These are phyloP conservation scores for Solanum tarijense DNA, from an alignment of 257 asterid species.

Conservation along the genomic window DNA sequence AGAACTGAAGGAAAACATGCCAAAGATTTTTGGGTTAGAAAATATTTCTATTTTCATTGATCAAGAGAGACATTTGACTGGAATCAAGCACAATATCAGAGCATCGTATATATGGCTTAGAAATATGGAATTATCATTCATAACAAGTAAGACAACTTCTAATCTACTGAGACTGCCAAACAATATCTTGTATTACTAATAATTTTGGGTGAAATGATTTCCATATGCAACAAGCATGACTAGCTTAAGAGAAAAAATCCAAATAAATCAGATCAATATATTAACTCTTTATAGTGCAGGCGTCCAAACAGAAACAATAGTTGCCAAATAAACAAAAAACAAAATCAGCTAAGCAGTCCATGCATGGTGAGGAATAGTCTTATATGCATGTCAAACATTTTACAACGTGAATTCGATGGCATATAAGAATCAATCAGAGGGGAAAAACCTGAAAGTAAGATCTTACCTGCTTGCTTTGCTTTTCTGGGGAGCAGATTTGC, in stretches of 20 bases:
- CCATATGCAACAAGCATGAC: neutral
- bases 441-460: slow-evolving; percentile 30
- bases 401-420: neutral
- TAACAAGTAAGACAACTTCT: neutral
- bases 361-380: neutral
- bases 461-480: slow-evolving; percentile 14
- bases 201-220: neutral
- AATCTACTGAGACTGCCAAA: neutral
- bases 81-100: neutral
- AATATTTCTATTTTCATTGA: neutral
- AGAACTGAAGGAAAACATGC: slow-evolving; percentile 25
- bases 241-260: neutral
- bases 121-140: neutral
- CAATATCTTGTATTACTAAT: neutral
- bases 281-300: neutral
- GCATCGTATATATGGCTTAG: neutral
- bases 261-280: neutral
- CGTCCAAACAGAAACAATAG: neutral
- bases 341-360: neutral
- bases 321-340: neutral
- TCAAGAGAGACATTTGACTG: neutral
- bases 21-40: slow-evolving; percentile 3
- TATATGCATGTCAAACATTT: neutral
- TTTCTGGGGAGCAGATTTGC: slow-evolving; percentile 16
- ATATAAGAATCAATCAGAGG: slow-evolving; percentile 3